Evolutionary conservation across 202 grass and related monocot species (phyloP), one percentile per base, ranked within the genome.

Genomic region (Schoenoplectus tabernaemontani): DNA sequence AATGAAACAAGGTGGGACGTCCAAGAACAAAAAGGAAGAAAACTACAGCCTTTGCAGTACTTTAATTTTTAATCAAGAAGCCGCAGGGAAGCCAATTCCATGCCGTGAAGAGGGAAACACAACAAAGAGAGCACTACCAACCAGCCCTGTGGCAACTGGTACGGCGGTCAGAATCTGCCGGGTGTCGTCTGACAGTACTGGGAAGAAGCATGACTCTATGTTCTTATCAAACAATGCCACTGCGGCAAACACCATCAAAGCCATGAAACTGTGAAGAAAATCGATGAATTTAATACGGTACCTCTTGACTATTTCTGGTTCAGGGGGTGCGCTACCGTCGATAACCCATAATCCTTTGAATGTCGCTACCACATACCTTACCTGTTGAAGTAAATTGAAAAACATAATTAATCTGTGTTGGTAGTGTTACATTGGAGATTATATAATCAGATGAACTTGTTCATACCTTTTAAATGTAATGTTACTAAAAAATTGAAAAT

Each of bases 141-240:
- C 38, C 2, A 90, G 51, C 59, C 89, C 92, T 9, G 84, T 83
- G 8, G 81, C 89, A 10, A 91, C 54, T 9, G 92, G 89, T 51
- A 91, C 71, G 7, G 72, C 67, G 5, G 83, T 85, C 19, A 95
- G 59, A 10, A 95, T 76, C 83, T 95, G 85, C 23, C 79, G 46
- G 26, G 44, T 81, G 76, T 95, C 87, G 30, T 56, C 26, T 1
- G 85, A 87, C 63, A 90, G 43, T 23, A 90, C 70, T 2, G 89
- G 92, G 47, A 78, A 81, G 85, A 91, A 91, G 87, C 92, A 95
- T 6, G 81, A 80, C 4, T 77, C 74, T 2, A 91, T 84, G 46
- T 89, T 95, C 46, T 81, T 47, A 17, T 91, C 87, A 20, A 87
- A 87, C 83, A 87, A 77, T 30, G 83, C 87, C 5, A 95, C 87